Evolutionary conservation across 768 basidiomycete species (phyloP).

Genomic region (Suillus alpinus): DNA sequence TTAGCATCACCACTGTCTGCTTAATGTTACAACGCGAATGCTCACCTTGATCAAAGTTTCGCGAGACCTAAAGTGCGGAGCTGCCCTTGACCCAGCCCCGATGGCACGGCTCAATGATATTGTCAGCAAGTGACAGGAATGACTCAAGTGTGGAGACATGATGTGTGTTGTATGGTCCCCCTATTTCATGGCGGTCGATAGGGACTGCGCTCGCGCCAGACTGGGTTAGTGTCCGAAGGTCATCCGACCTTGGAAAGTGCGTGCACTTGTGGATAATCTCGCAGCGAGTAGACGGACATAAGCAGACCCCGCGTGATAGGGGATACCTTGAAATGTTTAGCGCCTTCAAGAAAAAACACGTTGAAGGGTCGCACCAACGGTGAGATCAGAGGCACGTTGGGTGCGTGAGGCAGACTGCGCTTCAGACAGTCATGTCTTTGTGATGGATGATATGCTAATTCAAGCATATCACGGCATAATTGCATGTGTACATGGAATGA

Average conservation of each 20-base stretch:
- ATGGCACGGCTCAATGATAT: neutral
- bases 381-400: conserved; percentile 18
- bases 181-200: neutral
- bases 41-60: neutral
- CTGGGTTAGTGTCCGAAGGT: neutral
- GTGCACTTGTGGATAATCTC: neutral
- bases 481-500: neutral
- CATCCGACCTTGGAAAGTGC: neutral
- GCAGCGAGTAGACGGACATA: neutral
- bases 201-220: neutral
- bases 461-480: neutral
- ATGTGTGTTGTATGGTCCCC: neutral
- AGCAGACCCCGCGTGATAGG: neutral
- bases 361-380: conserved; percentile 12
- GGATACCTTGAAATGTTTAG: neutral
- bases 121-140: neutral
- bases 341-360: conserved; percentile 13
- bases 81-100: neutral
- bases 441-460: neutral
- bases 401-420: conserved; percentile 16
- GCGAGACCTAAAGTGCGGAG: neutral
- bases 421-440: neutral
- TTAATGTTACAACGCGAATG: conserved; percentile 3
- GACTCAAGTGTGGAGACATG: neutral
- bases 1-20: conserved; percentile 7